These are phyloP conservation scores for Nicotiana noctiflora DNA, from an alignment of 257 asterid species.

Conservation along the genomic window DNA sequence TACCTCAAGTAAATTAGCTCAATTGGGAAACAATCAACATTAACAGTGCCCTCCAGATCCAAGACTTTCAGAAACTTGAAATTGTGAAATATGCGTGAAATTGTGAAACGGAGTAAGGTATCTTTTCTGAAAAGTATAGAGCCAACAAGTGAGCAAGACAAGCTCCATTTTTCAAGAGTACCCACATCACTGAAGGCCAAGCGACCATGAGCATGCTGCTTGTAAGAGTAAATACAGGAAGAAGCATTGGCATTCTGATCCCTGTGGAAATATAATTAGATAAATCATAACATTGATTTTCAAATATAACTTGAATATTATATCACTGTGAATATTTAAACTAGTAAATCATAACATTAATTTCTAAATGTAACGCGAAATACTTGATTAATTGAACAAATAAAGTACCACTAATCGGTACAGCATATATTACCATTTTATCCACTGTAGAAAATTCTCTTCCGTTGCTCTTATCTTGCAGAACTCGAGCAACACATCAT, in stretches of 20 bases:
- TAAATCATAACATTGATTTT: not conserved
- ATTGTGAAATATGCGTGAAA: not conserved
- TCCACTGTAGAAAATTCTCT: not conserved
- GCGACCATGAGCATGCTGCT: not conserved
- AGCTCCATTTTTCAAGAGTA: not conserved
- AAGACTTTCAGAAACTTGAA: constrained; percentile 13
- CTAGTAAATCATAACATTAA: not conserved
- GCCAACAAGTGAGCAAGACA: not conserved
- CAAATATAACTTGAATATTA: not conserved
- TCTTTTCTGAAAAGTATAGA: not conserved
- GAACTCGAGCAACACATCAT: not conserved
- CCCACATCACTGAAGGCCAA: not conserved
- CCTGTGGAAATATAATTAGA: not conserved
- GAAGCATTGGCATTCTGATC: not conserved
- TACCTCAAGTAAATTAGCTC: constrained; percentile 12
- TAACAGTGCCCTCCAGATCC: not conserved
- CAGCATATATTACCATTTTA: not conserved
- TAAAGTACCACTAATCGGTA: not conserved
- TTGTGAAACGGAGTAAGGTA: not conserved
- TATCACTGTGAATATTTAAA: not conserved
- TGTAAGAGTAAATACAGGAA: not conserved
- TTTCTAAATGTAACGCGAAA: not conserved
- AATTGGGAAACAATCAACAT: not conserved
- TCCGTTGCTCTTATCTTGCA: not conserved
- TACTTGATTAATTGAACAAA: not conserved